A percentile compares a stretch with the other conserved stretches of the same genome.
phyloP scores from a whole-genome alignment of 345 rosid genomes.

The Garcia nutans region DNA sequence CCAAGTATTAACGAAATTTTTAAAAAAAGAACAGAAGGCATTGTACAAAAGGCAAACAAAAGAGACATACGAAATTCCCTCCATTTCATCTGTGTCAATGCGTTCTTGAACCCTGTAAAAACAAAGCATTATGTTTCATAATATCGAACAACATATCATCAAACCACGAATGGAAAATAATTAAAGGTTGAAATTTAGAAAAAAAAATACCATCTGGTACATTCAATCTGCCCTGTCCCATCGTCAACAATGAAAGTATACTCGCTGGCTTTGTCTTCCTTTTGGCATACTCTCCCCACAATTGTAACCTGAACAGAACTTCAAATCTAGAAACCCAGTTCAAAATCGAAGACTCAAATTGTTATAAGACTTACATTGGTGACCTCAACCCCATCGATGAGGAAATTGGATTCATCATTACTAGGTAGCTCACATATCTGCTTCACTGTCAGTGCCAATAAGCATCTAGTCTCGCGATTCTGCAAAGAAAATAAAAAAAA shows the following conservation, averaged over 20 bases:
- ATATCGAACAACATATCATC: not conserved
- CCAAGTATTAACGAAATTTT: not conserved
- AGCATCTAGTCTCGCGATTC: slow-evolving; percentile 33
- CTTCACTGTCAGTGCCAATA: slow-evolving; percentile 34
- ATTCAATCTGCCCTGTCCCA: slow-evolving; percentile 80
- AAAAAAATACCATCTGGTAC: slow-evolving; percentile 63
- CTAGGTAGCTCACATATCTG: slow-evolving; percentile 29
- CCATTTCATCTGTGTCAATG: slow-evolving; percentile 72
- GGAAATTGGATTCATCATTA: slow-evolving; percentile 33
- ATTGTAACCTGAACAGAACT: slow-evolving; percentile 28
- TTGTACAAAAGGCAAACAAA: not conserved
- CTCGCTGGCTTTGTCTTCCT: slow-evolving; percentile 74
- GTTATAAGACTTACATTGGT: slow-evolving; percentile 16
- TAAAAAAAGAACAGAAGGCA: not conserved
- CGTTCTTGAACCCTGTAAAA: slow-evolving; percentile 75
- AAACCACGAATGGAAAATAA: not conserved
- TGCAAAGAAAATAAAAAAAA: not conserved
- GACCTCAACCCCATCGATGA: slow-evolving; percentile 33
- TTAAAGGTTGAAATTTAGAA: not conserved
- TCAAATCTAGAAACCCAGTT: not conserved
- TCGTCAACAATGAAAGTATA: slow-evolving; percentile 70
- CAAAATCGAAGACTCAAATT: not conserved
- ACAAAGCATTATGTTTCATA: slow-evolving; percentile 12
- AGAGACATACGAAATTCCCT: slow-evolving; percentile 56
- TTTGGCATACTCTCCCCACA: slow-evolving; percentile 61